phyloP scores from a whole-genome alignment of 768 basidiomycete species.

The Termitomyces sp. region DNA sequence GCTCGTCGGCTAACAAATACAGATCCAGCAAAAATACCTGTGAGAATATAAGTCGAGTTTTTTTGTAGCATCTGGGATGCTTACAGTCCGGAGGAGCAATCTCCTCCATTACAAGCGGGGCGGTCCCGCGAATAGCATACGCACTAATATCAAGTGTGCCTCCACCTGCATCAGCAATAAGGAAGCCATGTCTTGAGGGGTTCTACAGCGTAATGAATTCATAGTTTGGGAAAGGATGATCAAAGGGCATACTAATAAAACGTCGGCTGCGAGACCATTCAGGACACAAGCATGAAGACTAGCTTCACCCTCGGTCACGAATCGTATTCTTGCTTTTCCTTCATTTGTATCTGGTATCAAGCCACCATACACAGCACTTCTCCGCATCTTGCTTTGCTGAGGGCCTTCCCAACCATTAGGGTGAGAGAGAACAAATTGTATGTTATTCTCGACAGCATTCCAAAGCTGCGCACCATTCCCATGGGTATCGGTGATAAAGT shows the following conservation, averaged over 20 bases:
- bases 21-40: constrained; percentile 77
- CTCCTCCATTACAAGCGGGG: constrained; percentile 75
- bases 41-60: constrained; percentile 2
- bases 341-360: constrained; percentile 70
- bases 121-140: constrained; percentile 65
- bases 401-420: constrained; percentile 83
- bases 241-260: constrained; percentile 52
- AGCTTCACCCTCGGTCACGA: constrained; percentile 81
- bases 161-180: constrained; percentile 77
- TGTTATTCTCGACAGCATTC: constrained; percentile 62
- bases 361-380: constrained; percentile 65
- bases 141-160: constrained; percentile 80
- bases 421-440: constrained; percentile 73
- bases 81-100: constrained; percentile 78
- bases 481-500: constrained; percentile 77
- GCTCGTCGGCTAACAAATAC: constrained; percentile 78
- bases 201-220: constrained; percentile 32
- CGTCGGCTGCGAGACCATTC: constrained; percentile 72
- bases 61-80: constrained; percentile 15
- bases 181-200: constrained; percentile 69
- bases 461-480: constrained; percentile 67
- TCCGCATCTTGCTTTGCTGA: constrained; percentile 72
- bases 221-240: not conserved
- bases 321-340: constrained; percentile 66
- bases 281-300: constrained; percentile 78